These are phyloP conservation scores for Tetrahymena borealis DNA, from an alignment of 73 alveolate species.

Conservation along the genomic window DNA sequence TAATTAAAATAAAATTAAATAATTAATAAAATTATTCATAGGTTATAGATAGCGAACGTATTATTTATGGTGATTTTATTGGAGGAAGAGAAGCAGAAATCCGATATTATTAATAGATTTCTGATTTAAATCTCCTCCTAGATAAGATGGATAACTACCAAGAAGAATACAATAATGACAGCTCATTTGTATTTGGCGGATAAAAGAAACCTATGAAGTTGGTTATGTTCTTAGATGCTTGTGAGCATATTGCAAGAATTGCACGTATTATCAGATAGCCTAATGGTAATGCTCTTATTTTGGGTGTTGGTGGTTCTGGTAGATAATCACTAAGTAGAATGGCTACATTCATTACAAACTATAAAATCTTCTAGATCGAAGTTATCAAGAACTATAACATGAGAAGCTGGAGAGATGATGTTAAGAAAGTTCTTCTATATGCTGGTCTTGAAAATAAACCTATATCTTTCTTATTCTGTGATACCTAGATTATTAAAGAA, in stretches of 20 bases:
- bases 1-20: neutral
- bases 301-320: conserved; percentile 99
- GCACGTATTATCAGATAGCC: conserved; percentile 98
- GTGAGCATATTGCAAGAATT: conserved; percentile 98
- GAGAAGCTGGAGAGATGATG: conserved; percentile 98
- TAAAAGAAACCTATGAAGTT: conserved; percentile 31
- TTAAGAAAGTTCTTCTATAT: conserved; percentile 83
- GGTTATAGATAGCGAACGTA: conserved; percentile 2
- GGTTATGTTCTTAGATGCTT: conserved; percentile 99
- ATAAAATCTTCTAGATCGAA: conserved; percentile 38
- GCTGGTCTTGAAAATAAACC: conserved; percentile 96
- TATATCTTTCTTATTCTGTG: conserved; percentile 95
- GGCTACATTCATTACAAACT: conserved; percentile 92
- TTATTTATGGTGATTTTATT: conserved; percentile 19
- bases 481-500: conserved; percentile 96
- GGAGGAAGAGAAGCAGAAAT: conserved; percentile 17
- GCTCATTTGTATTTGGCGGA: conserved; percentile 29
- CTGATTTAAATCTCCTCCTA: conserved; percentile 15
- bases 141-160: conserved; percentile 38
- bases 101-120: conserved; percentile 10
- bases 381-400: conserved; percentile 65
- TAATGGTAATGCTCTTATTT: conserved; percentile 94
- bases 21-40: neutral
- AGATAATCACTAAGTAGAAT: conserved; percentile 92
- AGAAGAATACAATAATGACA: conserved; percentile 26